Base-by-base conservation (phyloP, 1,284 basidiomycete genomes). In the Leucoagaricus sp. region DNA sequence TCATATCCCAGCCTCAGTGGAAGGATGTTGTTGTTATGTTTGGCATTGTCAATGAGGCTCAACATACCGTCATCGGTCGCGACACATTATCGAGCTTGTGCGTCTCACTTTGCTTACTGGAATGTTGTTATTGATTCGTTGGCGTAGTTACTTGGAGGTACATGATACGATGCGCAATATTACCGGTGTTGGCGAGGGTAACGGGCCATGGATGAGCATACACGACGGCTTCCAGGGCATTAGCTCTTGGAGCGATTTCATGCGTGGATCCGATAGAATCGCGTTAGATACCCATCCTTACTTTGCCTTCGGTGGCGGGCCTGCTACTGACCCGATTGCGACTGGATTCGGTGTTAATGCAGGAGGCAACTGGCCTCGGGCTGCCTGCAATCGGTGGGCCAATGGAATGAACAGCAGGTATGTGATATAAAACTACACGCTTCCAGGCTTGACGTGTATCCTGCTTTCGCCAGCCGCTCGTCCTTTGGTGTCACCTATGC, bases 261-360 rank as follows among this genome's bases (percentile, higher is more conserved):
- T 94, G 58, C 75, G 82, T 31, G 86, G 89, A 50, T 81, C 86
- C 10, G 94, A 96, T 72, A 85, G 94, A 51, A 75, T 88, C 53
- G 77, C 83, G 6, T 69, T 96, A 46, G 94, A 96, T 70, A 77
- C 80, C 4, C 91, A 94, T 65, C 86, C 85, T 2, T 91, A 90
- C 65, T 72, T 90, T 52, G 84, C 85, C 46, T 91, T 91, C 69
- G 69, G 62, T 49, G 69, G 62, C 13, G 78, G 82, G 63, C 72
- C 78, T 19, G 69, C 72, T 26, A 79, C 75, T 17, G 67, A 63
- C 0, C 74, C 75, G 9, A 73, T 77, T 49, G 73, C 70, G 13
- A 74, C 70, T 29, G 71, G 73, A 1, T 66, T 64, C 5, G 70
- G 67, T 19, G 29, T 46, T 5, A 49, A 61, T 36, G 71, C 75